Conservation (phyloP, 768 basidiomycete genomes). For the Tephrocybe sp. region DNA sequence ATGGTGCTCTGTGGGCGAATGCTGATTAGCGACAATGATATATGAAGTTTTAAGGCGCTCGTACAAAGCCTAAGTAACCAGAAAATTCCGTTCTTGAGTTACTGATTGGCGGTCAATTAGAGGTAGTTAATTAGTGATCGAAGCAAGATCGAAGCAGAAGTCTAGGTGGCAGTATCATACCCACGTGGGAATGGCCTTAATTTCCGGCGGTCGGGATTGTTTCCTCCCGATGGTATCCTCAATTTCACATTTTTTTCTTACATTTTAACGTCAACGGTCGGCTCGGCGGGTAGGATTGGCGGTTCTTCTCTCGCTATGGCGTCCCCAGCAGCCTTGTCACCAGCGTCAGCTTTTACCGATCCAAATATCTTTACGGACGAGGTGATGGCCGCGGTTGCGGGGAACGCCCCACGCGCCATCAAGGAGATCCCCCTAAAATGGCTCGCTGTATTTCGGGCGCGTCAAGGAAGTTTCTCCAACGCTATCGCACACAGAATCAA, state of each 20-base stretch:
- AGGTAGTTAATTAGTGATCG: conserved; percentile 16
- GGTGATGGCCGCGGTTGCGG: conserved; percentile 25
- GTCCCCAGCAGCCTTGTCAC: not conserved
- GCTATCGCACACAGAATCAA: conserved; percentile 26
- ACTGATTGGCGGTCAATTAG: no score
- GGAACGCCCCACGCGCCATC: conserved; percentile 35
- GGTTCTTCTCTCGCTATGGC: not conserved
- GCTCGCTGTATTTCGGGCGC: conserved; percentile 32
- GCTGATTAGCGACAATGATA: not conserved
- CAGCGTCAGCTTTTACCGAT: not conserved
- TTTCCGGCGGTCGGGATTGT: conserved; percentile 3
- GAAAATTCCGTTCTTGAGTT: no score
- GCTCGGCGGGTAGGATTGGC: not conserved
- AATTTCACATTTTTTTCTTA: not conserved
- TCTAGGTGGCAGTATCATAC: conserved; percentile 7
- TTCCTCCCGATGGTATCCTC: conserved; percentile 6
- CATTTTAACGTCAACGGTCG: not conserved
- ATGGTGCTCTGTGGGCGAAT: not conserved
- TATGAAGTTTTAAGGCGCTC: not conserved
- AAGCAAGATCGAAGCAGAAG: conserved; percentile 1
- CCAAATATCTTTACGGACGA: conserved; percentile 23
- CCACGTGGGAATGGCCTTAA: not conserved
- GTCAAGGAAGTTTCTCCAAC: conserved; percentile 30
- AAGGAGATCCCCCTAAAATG: conserved; percentile 39
- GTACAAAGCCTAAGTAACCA: no score